Base-by-base conservation (phyloP, 208 protist species). In the Balamuthia mandrillaris region DNA sequence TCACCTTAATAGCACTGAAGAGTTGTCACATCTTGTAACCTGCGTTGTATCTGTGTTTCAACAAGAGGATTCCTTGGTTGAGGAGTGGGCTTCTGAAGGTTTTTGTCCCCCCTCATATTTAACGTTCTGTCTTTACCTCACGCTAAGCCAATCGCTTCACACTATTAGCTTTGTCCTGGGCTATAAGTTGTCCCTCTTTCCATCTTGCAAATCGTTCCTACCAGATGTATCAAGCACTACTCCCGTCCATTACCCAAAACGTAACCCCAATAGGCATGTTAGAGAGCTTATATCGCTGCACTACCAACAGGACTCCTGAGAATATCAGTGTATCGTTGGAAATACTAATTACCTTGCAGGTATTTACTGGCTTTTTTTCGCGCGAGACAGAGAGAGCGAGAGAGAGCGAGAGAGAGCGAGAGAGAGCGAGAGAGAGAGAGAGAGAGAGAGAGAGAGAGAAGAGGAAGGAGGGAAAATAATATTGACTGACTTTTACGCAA, bases 201-300 rank as follows among this genome's bases (percentile, higher is more conserved):
- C 70, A 79, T 27, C 70, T 79, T n/a, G 70, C 58, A 29, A 79
- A 79, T 29, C 42, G 70, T n/a, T 79, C 70, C 29, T 79, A 79
- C 49, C 70, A 79, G 70, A 72, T 72, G 70, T 79, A 79, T 37
- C 51, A 47, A 79, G 70, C 70, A 21, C 70, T 79, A n/a, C 24
- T 79, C 33, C 70, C 70, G 31, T 79, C 24, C 70, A 47, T 37
- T 29, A 79, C 33, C 33, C 31, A 39, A 24, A 79, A 79, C 33
- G 37, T 79, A 18, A 61, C 70, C 29, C 70, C 70, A 14, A 79
- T 79, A 14, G 70, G 58, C 33, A 79, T 79, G 70, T 27, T 79
- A 1, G 70, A 79, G 70, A 60, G 45, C 1, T 60, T 79, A 47
- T 27, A 45, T 7, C 29, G 37, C 1, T 47, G 70, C 31, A 52